Evolutionary conservation across 2,329 filamentous ascomycete species (phyloP).

Genomic region (Penicillium sp.): DNA sequence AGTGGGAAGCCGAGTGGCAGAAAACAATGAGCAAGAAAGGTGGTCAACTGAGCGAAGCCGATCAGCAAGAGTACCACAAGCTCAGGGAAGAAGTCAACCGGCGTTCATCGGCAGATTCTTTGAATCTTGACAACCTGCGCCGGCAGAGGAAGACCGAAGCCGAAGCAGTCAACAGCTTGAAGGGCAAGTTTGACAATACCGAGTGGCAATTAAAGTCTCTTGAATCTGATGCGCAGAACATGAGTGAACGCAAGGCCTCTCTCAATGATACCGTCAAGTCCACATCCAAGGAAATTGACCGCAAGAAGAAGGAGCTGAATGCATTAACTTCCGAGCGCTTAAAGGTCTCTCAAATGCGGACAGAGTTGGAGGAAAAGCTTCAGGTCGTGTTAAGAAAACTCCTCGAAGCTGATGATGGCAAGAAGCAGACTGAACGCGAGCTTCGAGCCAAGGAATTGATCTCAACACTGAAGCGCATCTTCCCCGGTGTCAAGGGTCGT

Average conservation of each 20-base stretch:
- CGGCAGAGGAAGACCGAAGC: slow-evolving; percentile 89
- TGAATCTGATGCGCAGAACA: slow-evolving; percentile 66
- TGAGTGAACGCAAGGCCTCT: slow-evolving; percentile 66
- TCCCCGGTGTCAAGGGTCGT: slow-evolving; percentile 85
- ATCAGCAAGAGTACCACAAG: slow-evolving; percentile 84
- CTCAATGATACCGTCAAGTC: slow-evolving; percentile 64
- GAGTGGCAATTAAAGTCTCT: slow-evolving; percentile 72
- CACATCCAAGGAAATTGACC: slow-evolving; percentile 72
- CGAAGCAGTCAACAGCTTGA: slow-evolving; percentile 84
- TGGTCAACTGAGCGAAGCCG: slow-evolving; percentile 77
- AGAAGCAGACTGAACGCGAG: slow-evolving; percentile 82
- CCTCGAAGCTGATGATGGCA: slow-evolving; percentile 79
- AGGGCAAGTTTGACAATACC: slow-evolving; percentile 78
- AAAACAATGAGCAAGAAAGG: slow-evolving; percentile 84
- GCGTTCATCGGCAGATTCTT: slow-evolving; percentile 75
- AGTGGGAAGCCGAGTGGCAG: slow-evolving; percentile 85
- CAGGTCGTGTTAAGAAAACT: slow-evolving; percentile 77
- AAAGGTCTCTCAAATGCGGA: slow-evolving; percentile 75
- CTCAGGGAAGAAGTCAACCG: slow-evolving; percentile 83
- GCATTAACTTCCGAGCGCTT: slow-evolving; percentile 79
- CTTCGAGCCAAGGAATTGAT: slow-evolving; percentile 77
- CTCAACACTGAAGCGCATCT: slow-evolving; percentile 81
- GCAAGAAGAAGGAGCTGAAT: slow-evolving; percentile 89
- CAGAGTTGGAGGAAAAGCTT: slow-evolving; percentile 89
- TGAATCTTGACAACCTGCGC: slow-evolving; percentile 79